These are phyloP conservation scores for Castanea sativa DNA, from an alignment of 306 rosid genomes.

Conservation along the genomic window DNA sequence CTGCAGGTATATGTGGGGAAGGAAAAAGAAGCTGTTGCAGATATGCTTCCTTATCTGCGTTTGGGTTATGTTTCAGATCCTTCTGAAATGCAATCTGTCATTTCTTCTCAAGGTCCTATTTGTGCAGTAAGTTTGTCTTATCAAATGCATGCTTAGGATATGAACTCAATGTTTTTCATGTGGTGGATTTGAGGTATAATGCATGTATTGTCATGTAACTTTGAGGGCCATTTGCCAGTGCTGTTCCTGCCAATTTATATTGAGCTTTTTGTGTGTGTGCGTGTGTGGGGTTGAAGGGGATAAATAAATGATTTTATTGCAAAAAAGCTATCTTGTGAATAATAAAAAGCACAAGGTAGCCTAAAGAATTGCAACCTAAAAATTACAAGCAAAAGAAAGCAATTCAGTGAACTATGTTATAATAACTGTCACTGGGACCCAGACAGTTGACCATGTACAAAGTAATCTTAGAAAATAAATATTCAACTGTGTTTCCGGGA, in stretches of 20 bases:
- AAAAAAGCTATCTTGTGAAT: too few species aligned
- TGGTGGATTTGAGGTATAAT: neutral
- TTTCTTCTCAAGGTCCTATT: constrained; percentile 96
- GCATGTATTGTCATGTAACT: constrained; percentile 7
- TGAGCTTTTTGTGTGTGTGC: too few species aligned
- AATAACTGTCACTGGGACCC: too few species aligned
- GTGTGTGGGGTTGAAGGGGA: too few species aligned
- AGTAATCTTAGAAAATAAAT: too few species aligned
- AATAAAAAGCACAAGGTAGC: too few species aligned
- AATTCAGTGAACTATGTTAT: too few species aligned
- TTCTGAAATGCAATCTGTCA: constrained; percentile 88
- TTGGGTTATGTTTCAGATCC: constrained; percentile 96
- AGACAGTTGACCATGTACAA: too few species aligned
- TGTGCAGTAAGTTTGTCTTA: constrained; percentile 71
- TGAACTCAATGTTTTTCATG: neutral
- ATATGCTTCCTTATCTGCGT: constrained; percentile 89
- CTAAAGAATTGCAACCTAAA: too few species aligned
- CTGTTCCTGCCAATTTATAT: neutral
- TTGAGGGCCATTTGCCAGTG: constrained; percentile 18
- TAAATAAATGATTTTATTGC: too few species aligned
- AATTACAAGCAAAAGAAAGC: too few species aligned
- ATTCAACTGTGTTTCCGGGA: too few species aligned
- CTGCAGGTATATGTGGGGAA: constrained; percentile 69
- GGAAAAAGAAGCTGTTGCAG: constrained; percentile 77
- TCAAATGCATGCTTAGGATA: neutral